Conservation (phyloP, 208 protist genomes). For the Wallacemonas sp. region DNA sequence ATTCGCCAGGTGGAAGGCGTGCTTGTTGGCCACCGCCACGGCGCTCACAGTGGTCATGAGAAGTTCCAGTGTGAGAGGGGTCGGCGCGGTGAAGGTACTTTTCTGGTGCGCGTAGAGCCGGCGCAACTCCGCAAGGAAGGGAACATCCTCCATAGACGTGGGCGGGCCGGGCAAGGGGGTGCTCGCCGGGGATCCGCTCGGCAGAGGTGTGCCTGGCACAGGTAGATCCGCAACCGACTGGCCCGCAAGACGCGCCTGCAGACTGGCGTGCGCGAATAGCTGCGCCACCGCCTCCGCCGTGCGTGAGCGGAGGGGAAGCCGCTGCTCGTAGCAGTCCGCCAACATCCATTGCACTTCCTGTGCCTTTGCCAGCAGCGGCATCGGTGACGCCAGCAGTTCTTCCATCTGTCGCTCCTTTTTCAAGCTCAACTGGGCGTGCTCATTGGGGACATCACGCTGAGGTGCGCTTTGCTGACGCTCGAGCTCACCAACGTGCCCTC, state of each 20-base stretch:
- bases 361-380: slow-evolving; percentile 60
- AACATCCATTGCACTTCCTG: slow-evolving; percentile 47
- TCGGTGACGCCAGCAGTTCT: slow-evolving; percentile 58
- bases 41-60: slow-evolving; percentile 70
- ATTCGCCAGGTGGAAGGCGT: slow-evolving; percentile 62
- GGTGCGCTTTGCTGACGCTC: slow-evolving; percentile 22
- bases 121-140: slow-evolving; percentile 66
- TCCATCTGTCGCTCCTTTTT: slow-evolving; percentile 69
- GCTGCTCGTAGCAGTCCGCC: slow-evolving; percentile 42
- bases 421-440: slow-evolving; percentile 57
- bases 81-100: slow-evolving; percentile 57
- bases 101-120: slow-evolving; percentile 73
- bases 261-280: slow-evolving; percentile 62
- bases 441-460: slow-evolving; percentile 34
- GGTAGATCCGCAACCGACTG: not conserved
- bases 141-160: slow-evolving; percentile 29
- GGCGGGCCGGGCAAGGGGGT: no score
- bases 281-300: slow-evolving; percentile 63
- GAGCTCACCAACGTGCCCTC: slow-evolving; percentile 59
- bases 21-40: slow-evolving; percentile 22
- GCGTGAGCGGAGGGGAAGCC: slow-evolving; percentile 44
- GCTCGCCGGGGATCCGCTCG: no score
- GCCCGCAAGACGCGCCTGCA: slow-evolving; percentile 41
- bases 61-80: slow-evolving; percentile 63
- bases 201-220: no score